These are phyloP conservation scores for Sporormia fimetaria DNA, from an alignment of 495 filamentous ascomycete genomes.

Conservation along the genomic window DNA sequence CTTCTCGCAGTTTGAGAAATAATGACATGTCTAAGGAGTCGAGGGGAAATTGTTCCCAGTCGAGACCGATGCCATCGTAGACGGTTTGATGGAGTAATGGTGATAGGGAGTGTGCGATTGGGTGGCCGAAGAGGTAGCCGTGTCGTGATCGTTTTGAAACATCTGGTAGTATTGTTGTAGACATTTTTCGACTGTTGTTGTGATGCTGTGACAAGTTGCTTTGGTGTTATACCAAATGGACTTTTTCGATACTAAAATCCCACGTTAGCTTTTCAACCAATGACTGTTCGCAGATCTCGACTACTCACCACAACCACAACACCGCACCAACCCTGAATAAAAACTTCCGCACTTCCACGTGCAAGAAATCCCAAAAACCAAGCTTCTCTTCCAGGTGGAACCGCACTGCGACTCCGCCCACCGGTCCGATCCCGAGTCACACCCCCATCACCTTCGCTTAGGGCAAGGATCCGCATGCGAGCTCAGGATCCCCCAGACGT, in stretches of 20 bases:
- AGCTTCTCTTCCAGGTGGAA: too few species aligned
- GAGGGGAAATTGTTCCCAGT: conserved; percentile 50
- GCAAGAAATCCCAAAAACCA: too few species aligned
- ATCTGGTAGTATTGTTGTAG: conserved; percentile 16
- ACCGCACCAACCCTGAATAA: too few species aligned
- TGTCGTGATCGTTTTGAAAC: conserved; percentile 35
- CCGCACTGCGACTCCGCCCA: too few species aligned
- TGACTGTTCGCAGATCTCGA: too few species aligned
- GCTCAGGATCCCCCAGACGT: too few species aligned
- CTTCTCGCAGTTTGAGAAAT: conserved; percentile 40
- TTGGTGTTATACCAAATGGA: not conserved
- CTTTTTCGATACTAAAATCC: not conserved
- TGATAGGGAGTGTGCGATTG: conserved; percentile 56
- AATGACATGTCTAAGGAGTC: conserved; percentile 43
- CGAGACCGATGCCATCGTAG: conserved; percentile 46
- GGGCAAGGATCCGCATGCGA: too few species aligned
- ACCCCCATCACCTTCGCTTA: too few species aligned
- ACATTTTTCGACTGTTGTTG: conserved; percentile 4
- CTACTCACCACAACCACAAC: too few species aligned
- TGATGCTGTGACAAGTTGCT: not conserved
- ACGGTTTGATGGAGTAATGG: conserved; percentile 57
- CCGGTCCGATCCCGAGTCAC: too few species aligned
- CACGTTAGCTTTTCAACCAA: too few species aligned
- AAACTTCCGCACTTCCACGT: too few species aligned
- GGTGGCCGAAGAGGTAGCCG: conserved; percentile 48